phyloP scores from a whole-genome alignment of 2,329 filamentous ascomycete species.

The Stemphylium vesicarium region DNA sequence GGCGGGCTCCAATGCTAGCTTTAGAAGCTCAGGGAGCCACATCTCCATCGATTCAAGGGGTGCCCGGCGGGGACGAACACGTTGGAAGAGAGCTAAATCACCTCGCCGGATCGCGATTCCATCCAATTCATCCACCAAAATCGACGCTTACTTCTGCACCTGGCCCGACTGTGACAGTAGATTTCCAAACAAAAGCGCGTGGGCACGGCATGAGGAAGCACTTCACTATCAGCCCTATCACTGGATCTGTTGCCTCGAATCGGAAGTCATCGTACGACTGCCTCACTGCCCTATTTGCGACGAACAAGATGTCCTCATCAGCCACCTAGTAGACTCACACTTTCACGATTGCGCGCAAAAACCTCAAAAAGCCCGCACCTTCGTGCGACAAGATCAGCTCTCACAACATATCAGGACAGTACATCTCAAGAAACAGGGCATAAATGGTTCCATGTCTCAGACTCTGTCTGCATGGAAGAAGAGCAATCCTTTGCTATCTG shows the following conservation, averaged over 20 bases:
- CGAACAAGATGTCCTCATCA: not conserved
- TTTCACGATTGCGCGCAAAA: not conserved
- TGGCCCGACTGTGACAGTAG: not conserved
- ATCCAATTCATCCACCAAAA: not conserved
- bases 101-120: too few relatives aligned
- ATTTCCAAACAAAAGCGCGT: constrained; percentile 2
- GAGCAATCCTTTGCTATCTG: not conserved
- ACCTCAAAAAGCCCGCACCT: not conserved
- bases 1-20: not conserved
- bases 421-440: not conserved
- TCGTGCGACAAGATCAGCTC: constrained; percentile 13
- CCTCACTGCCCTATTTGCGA: not conserved
- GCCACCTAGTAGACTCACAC: not conserved
- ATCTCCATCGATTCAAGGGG: constrained; percentile 13
- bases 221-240: constrained; percentile 13
- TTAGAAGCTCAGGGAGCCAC: not conserved
- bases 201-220: constrained; percentile 16
- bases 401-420: constrained; percentile 6
- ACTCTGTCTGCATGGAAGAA: not conserved
- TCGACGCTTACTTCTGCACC: constrained; percentile 5
- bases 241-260: constrained; percentile 11
- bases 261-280: not conserved
- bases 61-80: constrained; percentile 6
- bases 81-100: not conserved
- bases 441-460: not conserved